Evolutionary conservation across 2,329 filamentous ascomycete genomes (phyloP).

Genomic region (Pseudofabraea citricarpa): DNA sequence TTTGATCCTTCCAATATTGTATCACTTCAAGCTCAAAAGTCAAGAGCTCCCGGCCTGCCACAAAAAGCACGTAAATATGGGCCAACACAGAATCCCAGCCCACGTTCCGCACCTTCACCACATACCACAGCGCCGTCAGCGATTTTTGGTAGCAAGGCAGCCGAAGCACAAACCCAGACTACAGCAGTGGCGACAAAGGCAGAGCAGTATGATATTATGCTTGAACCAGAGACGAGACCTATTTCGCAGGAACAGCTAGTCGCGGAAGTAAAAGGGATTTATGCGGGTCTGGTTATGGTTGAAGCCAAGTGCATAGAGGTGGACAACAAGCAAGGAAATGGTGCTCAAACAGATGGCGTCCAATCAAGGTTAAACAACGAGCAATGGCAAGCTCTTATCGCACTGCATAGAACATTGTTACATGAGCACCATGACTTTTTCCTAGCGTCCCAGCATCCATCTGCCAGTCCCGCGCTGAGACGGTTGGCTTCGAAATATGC

Average conservation of each 20-base stretch:
- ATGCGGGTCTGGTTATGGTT: constrained; percentile 78
- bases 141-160: background rate
- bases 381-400: constrained; percentile 82
- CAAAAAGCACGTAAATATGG: constrained; percentile 9
- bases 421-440: constrained; percentile 87
- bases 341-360: constrained; percentile 43
- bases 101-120: background rate
- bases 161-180: background rate
- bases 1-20: constrained; percentile 25
- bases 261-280: constrained; percentile 47
- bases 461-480: constrained; percentile 62
- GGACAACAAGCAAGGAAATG: constrained; percentile 55
- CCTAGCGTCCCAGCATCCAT: constrained; percentile 80
- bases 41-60: constrained; percentile 14
- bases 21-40: constrained; percentile 15
- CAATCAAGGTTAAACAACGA: constrained; percentile 50
- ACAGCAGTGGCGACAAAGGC: background rate
- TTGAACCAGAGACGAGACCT: constrained; percentile 45
- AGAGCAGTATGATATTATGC: constrained; percentile 48
- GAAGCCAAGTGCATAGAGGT: constrained; percentile 86
- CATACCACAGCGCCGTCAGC: background rate
- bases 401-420: constrained; percentile 72
- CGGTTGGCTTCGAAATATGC: constrained; percentile 74
- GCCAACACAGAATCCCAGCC: background rate
- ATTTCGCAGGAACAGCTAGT: constrained; percentile 25